Conservation (phyloP, 495 filamentous ascomycete genomes). For the Baudoinia panamericana region DNA sequence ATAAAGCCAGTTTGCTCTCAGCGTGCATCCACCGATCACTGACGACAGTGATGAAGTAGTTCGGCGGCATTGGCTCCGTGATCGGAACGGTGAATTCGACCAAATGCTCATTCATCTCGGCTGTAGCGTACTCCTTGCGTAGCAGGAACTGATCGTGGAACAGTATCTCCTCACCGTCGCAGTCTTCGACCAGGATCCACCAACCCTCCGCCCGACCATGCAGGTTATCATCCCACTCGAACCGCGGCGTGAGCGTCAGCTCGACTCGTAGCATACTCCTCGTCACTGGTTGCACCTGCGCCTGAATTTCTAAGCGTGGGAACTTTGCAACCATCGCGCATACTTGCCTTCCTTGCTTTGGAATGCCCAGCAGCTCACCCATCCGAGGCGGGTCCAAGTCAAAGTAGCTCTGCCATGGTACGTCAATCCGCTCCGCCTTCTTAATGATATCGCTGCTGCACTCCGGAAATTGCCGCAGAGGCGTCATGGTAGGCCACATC, state of each 20-base stretch:
- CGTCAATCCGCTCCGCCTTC: constrained; percentile 88
- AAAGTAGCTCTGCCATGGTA: constrained; percentile 87
- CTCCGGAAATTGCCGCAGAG: constrained; percentile 74
- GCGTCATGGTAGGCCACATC: constrained; percentile 99
- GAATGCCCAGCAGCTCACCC: constrained; percentile 85
- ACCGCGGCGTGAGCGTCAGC: constrained; percentile 84
- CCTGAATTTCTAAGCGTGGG: constrained; percentile 79
- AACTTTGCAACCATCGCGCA: constrained; percentile 84
- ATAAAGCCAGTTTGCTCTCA: constrained; percentile 83
- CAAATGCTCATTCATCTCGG: constrained; percentile 82
- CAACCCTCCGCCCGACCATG: constrained; percentile 84
- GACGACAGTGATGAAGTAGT: constrained; percentile 90
- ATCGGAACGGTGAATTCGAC: constrained; percentile 96
- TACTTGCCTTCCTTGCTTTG: constrained; percentile 75
- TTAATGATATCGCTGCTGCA: constrained; percentile 75
- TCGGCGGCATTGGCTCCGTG: constrained; percentile 92
- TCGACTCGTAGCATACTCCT: constrained; percentile 92
- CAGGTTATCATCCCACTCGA: constrained; percentile 85
- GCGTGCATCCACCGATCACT: constrained; percentile 98
- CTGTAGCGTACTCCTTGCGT: constrained; percentile 66
- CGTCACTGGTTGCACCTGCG: constrained; percentile 86
- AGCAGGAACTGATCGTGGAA: constrained; percentile 93
- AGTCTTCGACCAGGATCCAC: constrained; percentile 95
- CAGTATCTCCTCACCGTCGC: constrained; percentile 90
- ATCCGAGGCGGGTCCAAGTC: constrained; percentile 95